Evolutionary conservation across 2,329 filamentous ascomycete genomes (phyloP).

Genomic region (Fusarium devonianum): DNA sequence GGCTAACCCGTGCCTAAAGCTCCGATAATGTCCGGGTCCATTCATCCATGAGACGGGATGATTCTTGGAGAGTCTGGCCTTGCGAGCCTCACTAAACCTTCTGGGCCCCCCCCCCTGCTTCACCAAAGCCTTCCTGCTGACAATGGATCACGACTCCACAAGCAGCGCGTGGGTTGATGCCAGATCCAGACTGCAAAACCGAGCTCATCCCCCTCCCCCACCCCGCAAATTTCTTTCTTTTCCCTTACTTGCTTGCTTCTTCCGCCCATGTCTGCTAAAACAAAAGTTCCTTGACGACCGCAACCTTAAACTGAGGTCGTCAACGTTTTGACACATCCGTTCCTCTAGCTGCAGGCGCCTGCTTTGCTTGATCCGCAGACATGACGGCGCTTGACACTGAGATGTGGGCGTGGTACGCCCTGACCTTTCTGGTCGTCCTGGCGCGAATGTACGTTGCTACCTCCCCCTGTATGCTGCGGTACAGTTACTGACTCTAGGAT

Average conservation of each 20-base stretch:
- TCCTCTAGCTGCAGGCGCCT: background rate
- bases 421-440: constrained; percentile 49
- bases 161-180: too few relatives aligned
- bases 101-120: too few relatives aligned
- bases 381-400: constrained; percentile 44
- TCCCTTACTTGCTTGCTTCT: too few relatives aligned
- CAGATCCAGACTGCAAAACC: constrained; percentile 14
- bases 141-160: too few relatives aligned
- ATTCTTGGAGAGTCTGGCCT: background rate
- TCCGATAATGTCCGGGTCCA: constrained; percentile 6
- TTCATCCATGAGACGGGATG: background rate
- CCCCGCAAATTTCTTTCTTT: too few relatives aligned
- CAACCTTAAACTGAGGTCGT: too few relatives aligned
- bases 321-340: too few relatives aligned
- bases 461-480: fast-evolving
- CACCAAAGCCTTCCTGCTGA: too few relatives aligned
- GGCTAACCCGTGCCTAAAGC: background rate
- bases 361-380: background rate
- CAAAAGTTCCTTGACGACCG: too few relatives aligned
- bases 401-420: constrained; percentile 53
- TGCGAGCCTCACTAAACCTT: too few relatives aligned
- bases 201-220: constrained; percentile 3
- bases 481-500: constrained; percentile 4
- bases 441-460: constrained; percentile 47
- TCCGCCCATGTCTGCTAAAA: too few relatives aligned